Conservation (phyloP, 176 grass and related monocot genomes). For the Canna indica region DNA sequence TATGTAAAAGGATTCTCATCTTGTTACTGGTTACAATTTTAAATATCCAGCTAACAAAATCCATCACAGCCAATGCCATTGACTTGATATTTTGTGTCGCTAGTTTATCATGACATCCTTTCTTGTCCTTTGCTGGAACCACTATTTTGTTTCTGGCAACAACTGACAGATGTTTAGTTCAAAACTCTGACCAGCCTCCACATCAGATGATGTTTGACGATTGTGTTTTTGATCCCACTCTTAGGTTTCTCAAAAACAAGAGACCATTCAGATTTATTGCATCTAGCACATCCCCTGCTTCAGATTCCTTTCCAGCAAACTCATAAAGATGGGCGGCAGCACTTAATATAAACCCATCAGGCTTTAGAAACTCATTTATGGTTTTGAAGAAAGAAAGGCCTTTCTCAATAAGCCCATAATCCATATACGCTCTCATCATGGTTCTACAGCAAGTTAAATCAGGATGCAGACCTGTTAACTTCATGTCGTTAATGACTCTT, state of each 20-base stretch:
- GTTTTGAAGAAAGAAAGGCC: constrained; percentile 59
- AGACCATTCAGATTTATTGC: constrained; percentile 32
- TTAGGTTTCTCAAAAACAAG: constrained; percentile 57
- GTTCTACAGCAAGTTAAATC: constrained; percentile 57
- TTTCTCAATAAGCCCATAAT: constrained; percentile 39
- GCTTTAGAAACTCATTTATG: constrained; percentile 29
- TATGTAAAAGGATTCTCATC: neutral
- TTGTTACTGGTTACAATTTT: neutral
- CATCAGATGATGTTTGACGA: neutral
- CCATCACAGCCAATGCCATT: neutral
- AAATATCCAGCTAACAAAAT: neutral
- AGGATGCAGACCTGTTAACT: constrained; percentile 29
- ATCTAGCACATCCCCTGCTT: constrained; percentile 44
- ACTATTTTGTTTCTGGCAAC: neutral
- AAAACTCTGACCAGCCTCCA: neutral
- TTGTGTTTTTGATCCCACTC: constrained; percentile 35
- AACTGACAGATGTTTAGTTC: neutral
- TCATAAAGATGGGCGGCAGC: constrained; percentile 66
- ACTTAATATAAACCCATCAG: constrained; percentile 70
- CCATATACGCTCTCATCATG: constrained; percentile 72
- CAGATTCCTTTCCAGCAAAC: constrained; percentile 32
- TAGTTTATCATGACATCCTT: neutral
- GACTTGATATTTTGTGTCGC: neutral
- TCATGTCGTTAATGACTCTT: constrained; percentile 47
- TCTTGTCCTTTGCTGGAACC: neutral